Percentiles rank a stretch among this genome's conserved stretches.
phyloP scores from a whole-genome alignment of 148 eudicot genomes.

The Salicornia ramosissima region DNA sequence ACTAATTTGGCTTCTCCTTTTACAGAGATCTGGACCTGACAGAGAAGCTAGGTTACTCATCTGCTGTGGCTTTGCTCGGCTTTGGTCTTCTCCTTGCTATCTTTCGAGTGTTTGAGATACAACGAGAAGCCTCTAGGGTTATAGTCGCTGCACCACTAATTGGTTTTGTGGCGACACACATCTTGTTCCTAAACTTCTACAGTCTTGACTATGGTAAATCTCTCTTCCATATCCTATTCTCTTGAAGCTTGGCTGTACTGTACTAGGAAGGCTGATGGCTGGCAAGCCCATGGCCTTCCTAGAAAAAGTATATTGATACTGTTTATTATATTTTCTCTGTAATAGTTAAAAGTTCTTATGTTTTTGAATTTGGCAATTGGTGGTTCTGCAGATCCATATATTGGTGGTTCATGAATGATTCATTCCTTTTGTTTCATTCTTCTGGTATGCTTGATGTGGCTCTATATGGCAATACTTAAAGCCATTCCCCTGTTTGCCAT shows the following conservation, averaged over 20 bases:
- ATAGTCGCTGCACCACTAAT: constrained; percentile 76
- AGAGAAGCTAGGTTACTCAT: constrained; percentile 72
- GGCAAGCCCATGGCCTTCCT: neutral
- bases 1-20: neutral
- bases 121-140: constrained; percentile 66
- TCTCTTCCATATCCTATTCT: constrained; percentile 3
- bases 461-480: neutral
- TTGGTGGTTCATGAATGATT: constrained; percentile 2
- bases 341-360: neutral
- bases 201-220: constrained; percentile 62
- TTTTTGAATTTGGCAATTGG: constrained; percentile 1
- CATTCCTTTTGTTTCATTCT: neutral
- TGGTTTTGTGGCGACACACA: constrained; percentile 72
- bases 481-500: neutral
- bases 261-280: neutral
- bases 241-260: neutral
- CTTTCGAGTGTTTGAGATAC: constrained; percentile 55
- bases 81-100: constrained; percentile 64
- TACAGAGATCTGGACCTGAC: constrained; percentile 73
- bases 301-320: neutral
- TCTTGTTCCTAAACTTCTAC: constrained; percentile 69
- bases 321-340: neutral
- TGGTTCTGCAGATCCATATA: neutral
- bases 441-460: neutral
- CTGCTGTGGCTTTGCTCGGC: constrained; percentile 70